Percentiles rank a stretch among this genome's conserved stretches.
phyloP scores from a whole-genome alignment of 352 stramenopile species.

The Peronospora farinosa region DNA sequence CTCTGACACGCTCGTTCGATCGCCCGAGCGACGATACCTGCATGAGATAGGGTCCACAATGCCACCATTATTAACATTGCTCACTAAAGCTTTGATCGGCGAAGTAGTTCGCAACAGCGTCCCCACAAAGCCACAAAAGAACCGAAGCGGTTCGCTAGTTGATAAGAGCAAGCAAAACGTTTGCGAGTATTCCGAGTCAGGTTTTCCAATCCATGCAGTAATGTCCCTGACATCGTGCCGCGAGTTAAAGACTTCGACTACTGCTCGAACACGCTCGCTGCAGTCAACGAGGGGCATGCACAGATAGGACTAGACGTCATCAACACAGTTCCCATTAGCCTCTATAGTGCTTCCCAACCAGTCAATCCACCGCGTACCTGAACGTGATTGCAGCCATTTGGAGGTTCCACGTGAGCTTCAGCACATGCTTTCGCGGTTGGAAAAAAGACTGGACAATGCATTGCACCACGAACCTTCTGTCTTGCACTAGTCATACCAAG shows the following conservation, averaged over 20 bases:
- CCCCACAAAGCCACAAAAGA: slow-evolving; percentile 57
- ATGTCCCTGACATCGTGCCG: slow-evolving; percentile 38
- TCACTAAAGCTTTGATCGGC: slow-evolving; percentile 26
- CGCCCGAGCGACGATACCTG: slow-evolving; percentile 1
- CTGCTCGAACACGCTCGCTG: slow-evolving; percentile 39
- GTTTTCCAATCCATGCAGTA: slow-evolving; percentile 37
- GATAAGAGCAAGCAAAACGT: slow-evolving; percentile 13
- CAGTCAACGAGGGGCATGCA: slow-evolving; percentile 64
- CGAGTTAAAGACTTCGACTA: slow-evolving; percentile 69
- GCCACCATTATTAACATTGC: slow-evolving; percentile 1
- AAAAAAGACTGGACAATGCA: slow-evolving; percentile 34
- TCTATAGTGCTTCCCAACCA: background rate
- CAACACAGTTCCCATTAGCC: background rate
- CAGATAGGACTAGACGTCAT: slow-evolving; percentile 43
- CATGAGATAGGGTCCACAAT: slow-evolving; percentile 5
- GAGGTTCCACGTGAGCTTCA: slow-evolving; percentile 18
- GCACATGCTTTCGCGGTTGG: slow-evolving; percentile 21
- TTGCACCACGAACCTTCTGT: slow-evolving; percentile 7
- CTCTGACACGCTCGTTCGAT: background rate
- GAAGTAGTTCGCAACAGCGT: slow-evolving; percentile 45
- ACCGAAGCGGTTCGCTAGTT: slow-evolving; percentile 39
- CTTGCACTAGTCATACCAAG: slow-evolving; percentile 22
- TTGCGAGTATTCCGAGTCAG: slow-evolving; percentile 14
- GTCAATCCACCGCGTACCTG: slow-evolving; percentile 20
- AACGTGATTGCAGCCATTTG: slow-evolving; percentile 32